Evolutionary conservation across 2,329 filamentous ascomycete genomes (phyloP), one percentile per base, ranked within the genome.

Genomic region (Chaetothyriales sp.): DNA sequence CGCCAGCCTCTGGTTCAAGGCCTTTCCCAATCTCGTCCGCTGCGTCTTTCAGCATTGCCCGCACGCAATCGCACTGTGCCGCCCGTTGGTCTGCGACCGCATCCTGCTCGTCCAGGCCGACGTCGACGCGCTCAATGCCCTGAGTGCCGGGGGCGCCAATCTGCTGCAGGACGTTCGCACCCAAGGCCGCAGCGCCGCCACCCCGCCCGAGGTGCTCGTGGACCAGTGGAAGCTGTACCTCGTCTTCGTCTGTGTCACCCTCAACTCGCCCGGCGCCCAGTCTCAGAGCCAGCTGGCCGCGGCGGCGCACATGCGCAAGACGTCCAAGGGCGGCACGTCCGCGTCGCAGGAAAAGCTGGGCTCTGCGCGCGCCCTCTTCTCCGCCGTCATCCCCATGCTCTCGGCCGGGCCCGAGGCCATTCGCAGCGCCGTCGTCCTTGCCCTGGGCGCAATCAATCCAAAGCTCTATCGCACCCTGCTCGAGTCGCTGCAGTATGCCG

Each of bases 181-280:
- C 62, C 71, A 54, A 63, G 71, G 59, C 74, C 80, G 63, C 77
- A 54, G 81, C 77, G 53, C 83, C 25, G 55, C 81, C 2, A 83
- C 84, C 0, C 85, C 89, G 18, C 86, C 89, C 0, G 89, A 94
- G 61, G 81, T 94, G 19, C 76, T 95, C 52, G 81, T 98, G 53
- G 94, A 97, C 67, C 92, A 98, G 65, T 98, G 90, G 90, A 97
- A 95, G 68, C 73, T 97, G 1, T 97, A 97, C 66, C 76, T 98
- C 22, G 89, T 95, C 51, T 95, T 98, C 70, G 92, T 90, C 8
- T 98, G 94, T 68, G 95, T 90, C 8, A 97, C 92, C 0, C 74
- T 98, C 52, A 89, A 86, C 40, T 92, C 92, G 59, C 79, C 87
- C 8, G 88, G 88, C 8, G 80, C 74, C 18, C 74, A 79, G 51